Percentiles rank a stretch among this genome's conserved stretches.
These are phyloP conservation scores for Trichoderma gracile DNA, from an alignment of 2,329 filamentous ascomycete species.

Conservation along the genomic window DNA sequence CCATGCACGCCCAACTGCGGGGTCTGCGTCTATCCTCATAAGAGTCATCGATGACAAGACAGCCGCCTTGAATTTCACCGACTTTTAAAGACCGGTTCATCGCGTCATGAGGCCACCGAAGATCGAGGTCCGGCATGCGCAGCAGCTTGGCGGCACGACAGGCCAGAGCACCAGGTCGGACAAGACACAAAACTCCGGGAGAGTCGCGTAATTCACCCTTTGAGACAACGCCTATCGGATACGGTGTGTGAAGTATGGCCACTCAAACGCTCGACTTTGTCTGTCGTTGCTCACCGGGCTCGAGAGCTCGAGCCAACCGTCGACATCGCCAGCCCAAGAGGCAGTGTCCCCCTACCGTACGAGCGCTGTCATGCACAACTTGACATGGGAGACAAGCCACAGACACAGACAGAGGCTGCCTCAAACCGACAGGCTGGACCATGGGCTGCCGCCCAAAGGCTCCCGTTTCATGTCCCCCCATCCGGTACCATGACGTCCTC, in stretches of 20 bases:
- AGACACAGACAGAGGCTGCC: neutral
- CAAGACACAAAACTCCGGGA: neutral
- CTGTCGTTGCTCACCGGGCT: neutral
- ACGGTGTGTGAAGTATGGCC: slow-evolving; percentile 24
- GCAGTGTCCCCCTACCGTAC: neutral
- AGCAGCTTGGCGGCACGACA: slow-evolving; percentile 23
- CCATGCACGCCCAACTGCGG: slow-evolving; percentile 27
- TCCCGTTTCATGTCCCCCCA: slow-evolving; percentile 24
- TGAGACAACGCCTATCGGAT: slow-evolving; percentile 24
- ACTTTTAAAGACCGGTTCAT: slow-evolving; percentile 22
- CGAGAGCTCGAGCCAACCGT: slow-evolving; percentile 7
- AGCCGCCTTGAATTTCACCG: slow-evolving; percentile 23
- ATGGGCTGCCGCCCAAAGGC: slow-evolving; percentile 20
- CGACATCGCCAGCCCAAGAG: neutral
- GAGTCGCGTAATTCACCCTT: slow-evolving; percentile 7
- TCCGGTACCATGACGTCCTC: slow-evolving; percentile 27
- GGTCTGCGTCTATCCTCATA: slow-evolving; percentile 19
- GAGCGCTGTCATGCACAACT: too few relatives aligned
- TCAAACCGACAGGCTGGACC: slow-evolving; percentile 26
- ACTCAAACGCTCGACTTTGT: neutral
- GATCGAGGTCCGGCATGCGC: slow-evolving; percentile 8
- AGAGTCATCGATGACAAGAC: slow-evolving; percentile 24
- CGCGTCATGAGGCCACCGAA: slow-evolving; percentile 24
- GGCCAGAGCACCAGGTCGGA: slow-evolving; percentile 19
- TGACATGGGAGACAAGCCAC: neutral